Evolutionary conservation across 768 basidiomycete species (phyloP).

Genomic region (Russula vinacea): DNA sequence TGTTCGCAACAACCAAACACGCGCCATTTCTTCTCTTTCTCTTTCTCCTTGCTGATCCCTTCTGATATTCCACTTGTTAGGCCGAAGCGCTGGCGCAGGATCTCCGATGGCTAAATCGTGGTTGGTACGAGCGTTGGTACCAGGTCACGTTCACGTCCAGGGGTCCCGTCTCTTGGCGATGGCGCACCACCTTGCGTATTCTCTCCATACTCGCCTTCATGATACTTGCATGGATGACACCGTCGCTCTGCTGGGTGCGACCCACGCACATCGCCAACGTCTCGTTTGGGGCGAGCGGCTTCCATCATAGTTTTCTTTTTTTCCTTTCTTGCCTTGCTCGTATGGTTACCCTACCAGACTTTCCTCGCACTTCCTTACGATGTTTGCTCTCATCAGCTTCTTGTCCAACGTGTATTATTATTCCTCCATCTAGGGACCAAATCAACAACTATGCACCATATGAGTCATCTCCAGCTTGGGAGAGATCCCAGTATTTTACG

Average conservation of each 20-base stretch:
- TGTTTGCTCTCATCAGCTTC: neutral
- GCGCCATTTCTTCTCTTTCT: neutral
- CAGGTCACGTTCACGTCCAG: conserved; percentile 68
- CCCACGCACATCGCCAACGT: conserved; percentile 68
- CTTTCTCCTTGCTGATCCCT: neutral
- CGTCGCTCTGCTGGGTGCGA: conserved; percentile 62
- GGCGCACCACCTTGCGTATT: conserved; percentile 61
- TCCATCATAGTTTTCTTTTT: conserved; percentile 50
- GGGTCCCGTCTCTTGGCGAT: conserved; percentile 68
- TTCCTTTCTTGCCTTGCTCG: neutral
- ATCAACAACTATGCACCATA: neutral
- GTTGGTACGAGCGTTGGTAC: conserved; percentile 73
- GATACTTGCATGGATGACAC: conserved; percentile 56
- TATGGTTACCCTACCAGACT: neutral
- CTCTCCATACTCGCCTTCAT: conserved; percentile 44
- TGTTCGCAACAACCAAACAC: neutral
- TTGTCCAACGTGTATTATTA: conserved; percentile 18
- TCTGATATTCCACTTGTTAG: conserved; percentile 37
- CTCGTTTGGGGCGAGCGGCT: conserved; percentile 78
- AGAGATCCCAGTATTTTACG: neutral
- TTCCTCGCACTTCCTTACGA: neutral
- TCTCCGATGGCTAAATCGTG: conserved; percentile 73
- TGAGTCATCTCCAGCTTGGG: no score
- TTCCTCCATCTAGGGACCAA: neutral
- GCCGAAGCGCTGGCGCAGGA: conserved; percentile 62